A percentile compares a stretch with the other conserved stretches of the same genome.
Conservation (phyloP, 768 basidiomycete species). For the Clitopilus passeckerianus region DNA sequence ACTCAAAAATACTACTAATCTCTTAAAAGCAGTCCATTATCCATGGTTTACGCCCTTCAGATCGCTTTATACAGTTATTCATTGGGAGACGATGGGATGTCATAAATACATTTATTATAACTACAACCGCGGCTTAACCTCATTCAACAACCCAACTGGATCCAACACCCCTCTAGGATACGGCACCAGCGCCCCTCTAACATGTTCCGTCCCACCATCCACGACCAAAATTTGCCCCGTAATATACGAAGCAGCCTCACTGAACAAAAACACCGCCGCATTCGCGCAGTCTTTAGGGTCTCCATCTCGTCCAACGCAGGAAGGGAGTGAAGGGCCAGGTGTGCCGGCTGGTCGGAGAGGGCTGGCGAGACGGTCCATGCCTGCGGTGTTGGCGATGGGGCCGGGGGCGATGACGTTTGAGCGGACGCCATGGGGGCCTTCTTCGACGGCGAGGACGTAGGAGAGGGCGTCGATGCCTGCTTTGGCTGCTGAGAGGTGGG, state of each 20-base stretch:
- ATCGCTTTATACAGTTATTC: too few species aligned
- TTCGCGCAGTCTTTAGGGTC: constrained; percentile 62
- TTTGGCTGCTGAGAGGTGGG: constrained; percentile 92
- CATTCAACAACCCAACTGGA: constrained; percentile 21
- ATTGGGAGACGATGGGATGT: not conserved
- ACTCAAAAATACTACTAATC: too few species aligned
- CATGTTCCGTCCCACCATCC: constrained; percentile 60
- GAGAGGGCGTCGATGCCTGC: constrained; percentile 90
- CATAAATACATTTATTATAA: not conserved
- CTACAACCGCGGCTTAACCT: not conserved
- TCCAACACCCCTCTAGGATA: constrained; percentile 67
- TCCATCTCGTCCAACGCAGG: constrained; percentile 47
- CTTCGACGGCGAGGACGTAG: constrained; percentile 83
- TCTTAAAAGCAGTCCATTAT: too few species aligned
- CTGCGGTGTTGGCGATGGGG: constrained; percentile 76
- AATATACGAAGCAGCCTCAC: constrained; percentile 70
- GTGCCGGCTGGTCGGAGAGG: constrained; percentile 18
- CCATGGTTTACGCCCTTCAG: too few species aligned
- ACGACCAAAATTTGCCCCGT: constrained; percentile 70
- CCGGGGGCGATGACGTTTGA: constrained; percentile 89
- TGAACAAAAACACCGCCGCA: constrained; percentile 76
- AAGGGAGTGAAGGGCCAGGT: constrained; percentile 11
- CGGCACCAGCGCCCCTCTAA: constrained; percentile 43
- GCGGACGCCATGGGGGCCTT: constrained; percentile 89
- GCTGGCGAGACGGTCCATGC: constrained; percentile 48